These are phyloP conservation scores for Rhodotorula kratochvilovae DNA, from an alignment of 768 basidiomycete species.

Conservation along the genomic window DNA sequence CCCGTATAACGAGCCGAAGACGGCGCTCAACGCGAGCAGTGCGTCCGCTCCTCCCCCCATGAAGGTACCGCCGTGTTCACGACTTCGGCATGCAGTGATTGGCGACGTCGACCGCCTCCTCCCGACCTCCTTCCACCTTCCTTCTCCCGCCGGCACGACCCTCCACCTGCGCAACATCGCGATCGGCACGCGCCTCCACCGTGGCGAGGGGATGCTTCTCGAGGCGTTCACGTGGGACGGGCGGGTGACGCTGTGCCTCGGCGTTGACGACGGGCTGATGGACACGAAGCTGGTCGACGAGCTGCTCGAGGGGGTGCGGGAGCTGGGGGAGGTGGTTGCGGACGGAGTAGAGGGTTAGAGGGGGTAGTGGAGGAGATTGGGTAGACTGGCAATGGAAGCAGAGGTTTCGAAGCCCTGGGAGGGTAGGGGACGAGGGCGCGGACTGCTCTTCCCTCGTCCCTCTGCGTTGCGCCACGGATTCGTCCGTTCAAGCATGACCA, in stretches of 20 bases:
- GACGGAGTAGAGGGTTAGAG: not conserved
- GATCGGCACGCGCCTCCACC: constrained; percentile 28
- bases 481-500: no score
- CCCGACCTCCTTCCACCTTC: constrained; percentile 15
- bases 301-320: not conserved
- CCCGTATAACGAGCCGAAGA: constrained; percentile 8
- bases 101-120: constrained; percentile 35
- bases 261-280: constrained; percentile 12
- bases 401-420: no score
- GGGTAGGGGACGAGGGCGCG: no score
- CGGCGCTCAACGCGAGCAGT: constrained; percentile 30
- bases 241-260: constrained; percentile 18
- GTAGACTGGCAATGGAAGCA: no score
- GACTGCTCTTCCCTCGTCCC: no score
- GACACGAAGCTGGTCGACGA: not conserved
- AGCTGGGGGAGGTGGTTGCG: not conserved
- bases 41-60: not conserved
- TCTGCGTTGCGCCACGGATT: no score
- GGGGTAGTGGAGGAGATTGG: no score
- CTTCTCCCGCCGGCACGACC: not conserved
- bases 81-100: constrained; percentile 12
- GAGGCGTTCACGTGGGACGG: constrained; percentile 34
- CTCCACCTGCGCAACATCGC: constrained; percentile 8
- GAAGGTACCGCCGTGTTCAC: no score
- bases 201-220: constrained; percentile 31